phyloP scores from a whole-genome alignment of 176 grass and related monocot genomes.

The Oryza longistaminata region DNA sequence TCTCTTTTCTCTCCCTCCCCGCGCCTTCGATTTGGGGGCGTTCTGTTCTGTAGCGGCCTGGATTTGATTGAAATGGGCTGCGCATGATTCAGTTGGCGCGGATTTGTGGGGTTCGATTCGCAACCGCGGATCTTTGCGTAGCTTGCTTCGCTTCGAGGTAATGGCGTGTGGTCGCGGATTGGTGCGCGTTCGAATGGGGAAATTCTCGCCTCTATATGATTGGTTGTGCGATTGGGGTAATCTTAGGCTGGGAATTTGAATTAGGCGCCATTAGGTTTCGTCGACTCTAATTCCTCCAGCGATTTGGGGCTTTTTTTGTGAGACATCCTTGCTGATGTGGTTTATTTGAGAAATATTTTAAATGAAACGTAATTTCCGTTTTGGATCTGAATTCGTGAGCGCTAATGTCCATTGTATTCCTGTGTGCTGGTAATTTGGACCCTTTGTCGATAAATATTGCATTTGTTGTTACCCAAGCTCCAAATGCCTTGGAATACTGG shows the following conservation, averaged over 20 bases:
- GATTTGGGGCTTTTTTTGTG: not conserved
- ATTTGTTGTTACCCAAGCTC: conserved; percentile 11
- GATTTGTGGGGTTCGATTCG: conserved; percentile 28
- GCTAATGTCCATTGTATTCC: not conserved
- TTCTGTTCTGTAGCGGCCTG: not conserved
- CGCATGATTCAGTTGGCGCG: not conserved
- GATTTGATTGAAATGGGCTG: conserved; percentile 30
- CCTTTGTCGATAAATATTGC: not conserved
- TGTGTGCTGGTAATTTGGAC: not conserved
- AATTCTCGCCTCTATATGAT: not conserved
- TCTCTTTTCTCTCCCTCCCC: not conserved
- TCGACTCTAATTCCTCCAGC: not conserved
- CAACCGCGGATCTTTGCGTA: conserved; percentile 12
- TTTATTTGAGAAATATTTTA: not conserved
- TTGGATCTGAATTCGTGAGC: conserved; percentile 16
- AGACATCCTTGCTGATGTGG: not conserved
- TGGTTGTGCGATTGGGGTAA: not conserved
- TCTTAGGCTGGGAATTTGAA: not conserved
- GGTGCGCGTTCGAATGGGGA: conserved; percentile 5
- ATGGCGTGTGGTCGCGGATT: too few species aligned
- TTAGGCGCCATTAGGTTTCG: not conserved
- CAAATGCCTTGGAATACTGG: conserved; percentile 25
- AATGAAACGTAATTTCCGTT: not conserved
- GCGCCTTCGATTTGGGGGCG: not conserved
- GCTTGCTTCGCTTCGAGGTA: not conserved